Percentiles rank a stretch among this genome's conserved stretches.
Evolutionary conservation across 805 yeast species (phyloP).

Genomic region (Candida pseudoglaebosa): DNA sequence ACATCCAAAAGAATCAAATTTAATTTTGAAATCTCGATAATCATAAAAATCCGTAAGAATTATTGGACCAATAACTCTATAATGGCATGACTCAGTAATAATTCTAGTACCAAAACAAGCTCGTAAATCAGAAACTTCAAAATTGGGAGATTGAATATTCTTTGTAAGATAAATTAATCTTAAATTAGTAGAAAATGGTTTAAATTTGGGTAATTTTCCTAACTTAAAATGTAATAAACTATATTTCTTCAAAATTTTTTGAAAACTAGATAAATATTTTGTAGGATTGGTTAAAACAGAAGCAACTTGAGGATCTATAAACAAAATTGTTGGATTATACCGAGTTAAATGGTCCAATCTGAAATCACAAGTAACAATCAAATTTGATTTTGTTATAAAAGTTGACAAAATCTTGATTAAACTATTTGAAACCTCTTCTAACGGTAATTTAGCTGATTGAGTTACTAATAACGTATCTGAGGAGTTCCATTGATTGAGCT

Average conservation of each 20-base stretch:
- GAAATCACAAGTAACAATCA: constrained; percentile 14
- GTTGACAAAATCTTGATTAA: constrained; percentile 38
- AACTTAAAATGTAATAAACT: background rate
- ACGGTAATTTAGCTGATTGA: constrained; percentile 11
- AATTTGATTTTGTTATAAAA: constrained; percentile 29
- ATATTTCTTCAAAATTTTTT: background rate
- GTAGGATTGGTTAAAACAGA: constrained; percentile 2
- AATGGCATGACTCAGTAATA: constrained; percentile 45
- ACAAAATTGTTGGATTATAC: constrained; percentile 27
- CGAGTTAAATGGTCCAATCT: constrained; percentile 12
- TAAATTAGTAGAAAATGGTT: background rate
- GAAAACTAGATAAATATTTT: background rate
- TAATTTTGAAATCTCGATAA: constrained; percentile 44
- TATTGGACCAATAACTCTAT: constrained; percentile 53
- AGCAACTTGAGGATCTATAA: constrained; percentile 11
- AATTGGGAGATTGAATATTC: constrained; percentile 16
- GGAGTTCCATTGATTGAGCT: constrained; percentile 26
- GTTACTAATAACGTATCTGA: constrained; percentile 22
- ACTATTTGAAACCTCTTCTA: constrained; percentile 24
- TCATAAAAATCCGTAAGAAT: constrained; percentile 59
- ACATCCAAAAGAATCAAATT: constrained; percentile 48
- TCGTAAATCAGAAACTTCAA: constrained; percentile 38
- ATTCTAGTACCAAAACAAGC: constrained; percentile 48
- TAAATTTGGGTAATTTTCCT: background rate
- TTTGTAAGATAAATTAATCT: constrained; percentile 42